These are phyloP conservation scores for Solanum virginianum DNA, from an alignment of 257 asterid species.

Conservation along the genomic window DNA sequence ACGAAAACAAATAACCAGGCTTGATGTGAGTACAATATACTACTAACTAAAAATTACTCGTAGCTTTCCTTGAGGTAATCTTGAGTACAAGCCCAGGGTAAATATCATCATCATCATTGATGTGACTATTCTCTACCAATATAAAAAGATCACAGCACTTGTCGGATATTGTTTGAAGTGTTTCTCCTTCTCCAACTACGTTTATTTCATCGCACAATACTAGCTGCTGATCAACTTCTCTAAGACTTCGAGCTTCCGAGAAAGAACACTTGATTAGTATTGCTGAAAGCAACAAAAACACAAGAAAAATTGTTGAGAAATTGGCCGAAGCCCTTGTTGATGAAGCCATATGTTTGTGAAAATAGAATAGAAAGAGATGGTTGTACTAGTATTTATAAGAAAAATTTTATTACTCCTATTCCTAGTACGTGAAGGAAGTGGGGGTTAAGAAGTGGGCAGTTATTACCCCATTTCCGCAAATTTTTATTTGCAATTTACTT, in stretches of 20 bases:
- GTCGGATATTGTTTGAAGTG: slow-evolving; percentile 10
- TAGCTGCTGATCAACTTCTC: background rate
- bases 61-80: slow-evolving; percentile 4
- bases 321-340: background rate
- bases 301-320: background rate
- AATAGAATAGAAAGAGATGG: background rate
- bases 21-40: no score
- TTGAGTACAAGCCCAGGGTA: slow-evolving; percentile 16
- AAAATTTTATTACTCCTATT: background rate
- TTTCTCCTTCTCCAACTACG: slow-evolving; percentile 18
- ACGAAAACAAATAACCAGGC: no score
- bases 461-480: background rate
- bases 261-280: background rate
- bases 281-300: background rate
- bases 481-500: no score
- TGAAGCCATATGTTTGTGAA: background rate
- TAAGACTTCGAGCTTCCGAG: background rate
- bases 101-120: slow-evolving; percentile 15
- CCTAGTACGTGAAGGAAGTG: background rate
- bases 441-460: background rate
- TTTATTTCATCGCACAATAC: slow-evolving; percentile 9
- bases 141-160: slow-evolving; percentile 12
- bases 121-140: slow-evolving; percentile 11
- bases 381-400: background rate
- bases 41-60: background rate